These are phyloP conservation scores for Backusella tarrabulga DNA, from an alignment of 192 early-diverging fungal genomes.

Conservation along the genomic window DNA sequence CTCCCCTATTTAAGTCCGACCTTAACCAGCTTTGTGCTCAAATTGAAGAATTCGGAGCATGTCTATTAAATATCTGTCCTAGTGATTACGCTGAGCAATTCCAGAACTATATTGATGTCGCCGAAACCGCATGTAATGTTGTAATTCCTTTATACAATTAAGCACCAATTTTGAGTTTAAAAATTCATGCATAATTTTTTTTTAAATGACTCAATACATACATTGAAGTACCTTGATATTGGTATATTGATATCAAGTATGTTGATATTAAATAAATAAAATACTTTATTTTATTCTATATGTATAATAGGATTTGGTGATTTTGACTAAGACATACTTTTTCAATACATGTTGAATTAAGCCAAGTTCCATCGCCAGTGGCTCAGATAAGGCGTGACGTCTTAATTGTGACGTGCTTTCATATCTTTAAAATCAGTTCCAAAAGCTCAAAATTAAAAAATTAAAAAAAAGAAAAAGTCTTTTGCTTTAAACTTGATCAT, in stretches of 20 bases:
- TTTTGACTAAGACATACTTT: too few species aligned
- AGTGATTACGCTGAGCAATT: not conserved
- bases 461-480: not conserved
- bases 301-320: too few species aligned
- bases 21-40: not conserved
- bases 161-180: not conserved
- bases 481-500: constrained; percentile 2
- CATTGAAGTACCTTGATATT: too few species aligned
- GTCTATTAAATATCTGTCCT: not conserved
- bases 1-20: not conserved
- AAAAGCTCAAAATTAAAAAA: not conserved
- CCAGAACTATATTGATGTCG: not conserved
- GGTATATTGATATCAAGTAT: too few species aligned
- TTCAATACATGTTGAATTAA: too few species aligned
- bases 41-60: not conserved
- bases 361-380: not conserved
- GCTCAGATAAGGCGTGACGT: not conserved
- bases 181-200: not conserved
- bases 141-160: not conserved
- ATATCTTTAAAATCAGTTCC: not conserved
- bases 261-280: too few species aligned
- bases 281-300: too few species aligned
- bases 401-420: not conserved
- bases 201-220: too few species aligned
- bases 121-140: not conserved